Conservation (phyloP, 192 early-diverging fungal genomes). For the Rhizophagus prolifer region DNA sequence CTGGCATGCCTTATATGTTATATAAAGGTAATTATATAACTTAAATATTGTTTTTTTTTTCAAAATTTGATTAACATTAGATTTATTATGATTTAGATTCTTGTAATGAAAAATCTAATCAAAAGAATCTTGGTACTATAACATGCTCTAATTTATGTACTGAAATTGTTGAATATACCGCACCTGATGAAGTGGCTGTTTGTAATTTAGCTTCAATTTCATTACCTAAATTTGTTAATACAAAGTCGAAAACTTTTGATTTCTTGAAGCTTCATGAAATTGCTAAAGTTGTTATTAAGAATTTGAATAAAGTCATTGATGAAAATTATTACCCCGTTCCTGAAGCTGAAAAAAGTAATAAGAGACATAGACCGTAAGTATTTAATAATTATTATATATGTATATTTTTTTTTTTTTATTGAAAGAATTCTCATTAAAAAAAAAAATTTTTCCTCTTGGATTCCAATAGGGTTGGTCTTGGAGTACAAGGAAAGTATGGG, state of each 20-base stretch:
- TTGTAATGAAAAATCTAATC: slow-evolving; percentile 98
- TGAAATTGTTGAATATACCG: slow-evolving; percentile 95
- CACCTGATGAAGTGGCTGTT: slow-evolving; percentile 94
- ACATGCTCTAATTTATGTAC: slow-evolving; percentile 98
- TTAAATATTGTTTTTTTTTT: too few species aligned
- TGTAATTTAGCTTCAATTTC: slow-evolving; percentile 96
- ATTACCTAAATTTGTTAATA: slow-evolving; percentile 81
- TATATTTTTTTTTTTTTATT: too few species aligned
- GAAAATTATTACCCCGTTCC: slow-evolving; percentile 94
- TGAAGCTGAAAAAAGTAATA: slow-evolving; percentile 85
- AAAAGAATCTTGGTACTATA: slow-evolving; percentile 98
- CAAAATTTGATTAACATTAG: too few species aligned
- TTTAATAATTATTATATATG: too few species aligned
- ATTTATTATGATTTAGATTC: slow-evolving; percentile 57
- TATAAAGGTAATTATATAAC: slow-evolving; percentile 64
- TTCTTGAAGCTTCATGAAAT: slow-evolving; percentile 82
- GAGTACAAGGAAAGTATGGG: slow-evolving; percentile 76
- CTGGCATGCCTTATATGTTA: slow-evolving; percentile 96
- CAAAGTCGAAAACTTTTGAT: slow-evolving; percentile 63
- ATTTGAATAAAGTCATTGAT: slow-evolving; percentile 98
- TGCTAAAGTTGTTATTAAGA: slow-evolving; percentile 84
- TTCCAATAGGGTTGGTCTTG: slow-evolving; percentile 68
- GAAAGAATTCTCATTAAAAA: too few species aligned
- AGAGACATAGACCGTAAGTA: slow-evolving; percentile 79
- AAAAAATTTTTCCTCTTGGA: too few species aligned